Evolutionary conservation across 2,329 filamentous ascomycete species (phyloP).

Genomic region (Pseudogymnoascus verrucosus): DNA sequence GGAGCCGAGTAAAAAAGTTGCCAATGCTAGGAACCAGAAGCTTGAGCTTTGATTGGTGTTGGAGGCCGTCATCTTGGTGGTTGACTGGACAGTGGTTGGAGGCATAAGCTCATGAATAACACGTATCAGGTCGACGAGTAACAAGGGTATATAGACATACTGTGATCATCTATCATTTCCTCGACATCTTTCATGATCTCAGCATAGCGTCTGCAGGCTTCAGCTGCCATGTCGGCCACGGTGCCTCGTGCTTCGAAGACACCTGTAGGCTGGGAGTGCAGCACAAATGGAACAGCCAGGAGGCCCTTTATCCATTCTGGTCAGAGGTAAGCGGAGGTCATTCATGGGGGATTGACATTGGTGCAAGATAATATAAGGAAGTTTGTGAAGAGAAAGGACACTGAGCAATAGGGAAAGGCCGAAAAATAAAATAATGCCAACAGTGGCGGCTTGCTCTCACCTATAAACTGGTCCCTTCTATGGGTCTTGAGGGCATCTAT

Average conservation of each 20-base stretch:
- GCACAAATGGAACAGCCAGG: constrained; percentile 88
- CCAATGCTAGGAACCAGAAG: constrained; percentile 85
- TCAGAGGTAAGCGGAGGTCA: constrained; percentile 11
- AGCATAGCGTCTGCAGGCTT: constrained; percentile 80
- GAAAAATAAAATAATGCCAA: neutral
- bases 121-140: constrained; percentile 1
- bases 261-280: constrained; percentile 89
- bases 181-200: constrained; percentile 96
- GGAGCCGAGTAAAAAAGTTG: constrained; percentile 85
- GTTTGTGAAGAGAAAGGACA: neutral
- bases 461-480: constrained; percentile 80
- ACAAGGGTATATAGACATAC: constrained; percentile 36
- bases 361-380: neutral
- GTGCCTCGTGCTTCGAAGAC: constrained; percentile 63
- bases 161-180: constrained; percentile 84
- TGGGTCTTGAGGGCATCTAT: constrained; percentile 70
- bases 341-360: neutral
- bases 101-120: neutral
- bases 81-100: constrained; percentile 42
- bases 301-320: constrained; percentile 94
- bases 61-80: constrained; percentile 57
- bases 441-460: constrained; percentile 34
- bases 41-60: constrained; percentile 79
- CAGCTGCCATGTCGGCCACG: constrained; percentile 64
- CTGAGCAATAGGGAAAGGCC: neutral